Conservation (phyloP, 2,329 filamentous ascomycete species). For the Phialophora macrospora region DNA sequence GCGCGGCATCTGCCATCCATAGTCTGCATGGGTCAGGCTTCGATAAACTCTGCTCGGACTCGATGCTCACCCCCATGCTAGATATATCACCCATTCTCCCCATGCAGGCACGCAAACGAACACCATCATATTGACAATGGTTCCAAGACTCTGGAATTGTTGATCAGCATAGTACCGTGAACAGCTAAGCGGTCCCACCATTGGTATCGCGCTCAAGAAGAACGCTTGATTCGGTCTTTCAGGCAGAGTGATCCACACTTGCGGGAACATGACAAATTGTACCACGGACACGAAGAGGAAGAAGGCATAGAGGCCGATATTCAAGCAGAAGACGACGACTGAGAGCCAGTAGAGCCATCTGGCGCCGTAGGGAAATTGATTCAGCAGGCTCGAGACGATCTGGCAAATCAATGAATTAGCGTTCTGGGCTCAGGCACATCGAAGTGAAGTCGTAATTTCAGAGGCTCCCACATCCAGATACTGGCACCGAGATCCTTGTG, state of each 20-base stretch:
- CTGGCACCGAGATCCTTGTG: neutral
- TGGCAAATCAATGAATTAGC: slow-evolving; percentile 7
- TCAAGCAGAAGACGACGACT: slow-evolving; percentile 65
- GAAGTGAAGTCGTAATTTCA: neutral
- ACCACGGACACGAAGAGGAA: slow-evolving; percentile 29
- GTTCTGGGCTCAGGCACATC: neutral
- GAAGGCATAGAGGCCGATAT: slow-evolving; percentile 59
- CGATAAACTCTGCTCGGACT: neutral
- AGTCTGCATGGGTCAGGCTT: slow-evolving; percentile 39
- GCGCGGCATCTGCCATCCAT: slow-evolving; percentile 61
- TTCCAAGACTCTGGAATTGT: slow-evolving; percentile 55
- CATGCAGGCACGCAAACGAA: slow-evolving; percentile 63
- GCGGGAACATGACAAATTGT: slow-evolving; percentile 57
- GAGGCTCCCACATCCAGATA: neutral
- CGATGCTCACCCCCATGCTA: slow-evolving; percentile 55
- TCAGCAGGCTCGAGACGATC: slow-evolving; percentile 65
- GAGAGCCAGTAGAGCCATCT: slow-evolving; percentile 63
- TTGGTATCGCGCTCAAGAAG: slow-evolving; percentile 70
- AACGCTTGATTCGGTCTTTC: slow-evolving; percentile 68
- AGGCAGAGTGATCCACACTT: slow-evolving; percentile 67
- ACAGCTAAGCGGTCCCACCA: slow-evolving; percentile 49
- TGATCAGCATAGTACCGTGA: neutral
- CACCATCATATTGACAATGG: slow-evolving; percentile 70
- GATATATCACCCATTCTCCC: slow-evolving; percentile 61
- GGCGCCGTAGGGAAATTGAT: slow-evolving; percentile 65